Conservation (phyloP, 2,329 filamentous ascomycete species). For the Fusarium transvaalense region DNA sequence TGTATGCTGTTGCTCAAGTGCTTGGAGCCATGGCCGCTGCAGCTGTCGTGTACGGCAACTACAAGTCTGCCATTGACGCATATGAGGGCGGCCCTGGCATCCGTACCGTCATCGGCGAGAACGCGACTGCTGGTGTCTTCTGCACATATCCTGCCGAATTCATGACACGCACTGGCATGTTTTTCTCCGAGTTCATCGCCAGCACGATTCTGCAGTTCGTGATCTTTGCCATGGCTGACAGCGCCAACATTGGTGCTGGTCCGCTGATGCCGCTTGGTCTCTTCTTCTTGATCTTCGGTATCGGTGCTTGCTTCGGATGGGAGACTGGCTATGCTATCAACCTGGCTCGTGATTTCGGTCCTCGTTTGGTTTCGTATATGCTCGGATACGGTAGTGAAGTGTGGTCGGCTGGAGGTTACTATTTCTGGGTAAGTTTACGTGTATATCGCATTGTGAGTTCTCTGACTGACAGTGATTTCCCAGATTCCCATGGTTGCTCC, state of each 20-base stretch:
- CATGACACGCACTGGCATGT: slow-evolving; percentile 74
- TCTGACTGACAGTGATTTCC: slow-evolving; percentile 13
- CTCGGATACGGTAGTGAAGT: slow-evolving; percentile 76
- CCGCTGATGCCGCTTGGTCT: slow-evolving; percentile 69
- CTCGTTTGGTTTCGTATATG: slow-evolving; percentile 74
- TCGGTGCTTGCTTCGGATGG: slow-evolving; percentile 80
- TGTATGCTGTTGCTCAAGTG: slow-evolving; percentile 75
- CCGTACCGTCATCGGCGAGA: slow-evolving; percentile 70
- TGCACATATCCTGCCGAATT: slow-evolving; percentile 78
- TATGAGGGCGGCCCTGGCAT: slow-evolving; percentile 72
- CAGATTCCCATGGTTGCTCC: slow-evolving; percentile 80
- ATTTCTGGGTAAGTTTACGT: slow-evolving; percentile 77
- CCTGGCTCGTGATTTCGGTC: slow-evolving; percentile 78
- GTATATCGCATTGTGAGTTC: too few relatives aligned
- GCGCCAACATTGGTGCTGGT: slow-evolving; percentile 67
- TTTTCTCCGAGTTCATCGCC: slow-evolving; percentile 79
- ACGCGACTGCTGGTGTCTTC: slow-evolving; percentile 77
- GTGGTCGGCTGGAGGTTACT: slow-evolving; percentile 76
- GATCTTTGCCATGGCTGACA: slow-evolving; percentile 76
- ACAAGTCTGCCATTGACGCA: slow-evolving; percentile 72
- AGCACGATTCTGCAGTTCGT: slow-evolving; percentile 77
- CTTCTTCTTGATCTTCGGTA: slow-evolving; percentile 80
- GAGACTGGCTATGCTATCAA: slow-evolving; percentile 84
- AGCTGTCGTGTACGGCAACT: slow-evolving; percentile 72
- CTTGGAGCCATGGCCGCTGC: slow-evolving; percentile 75